phyloP scores from a whole-genome alignment of 2,329 filamentous ascomycete genomes.

The Aspergillus thermomutatus region DNA sequence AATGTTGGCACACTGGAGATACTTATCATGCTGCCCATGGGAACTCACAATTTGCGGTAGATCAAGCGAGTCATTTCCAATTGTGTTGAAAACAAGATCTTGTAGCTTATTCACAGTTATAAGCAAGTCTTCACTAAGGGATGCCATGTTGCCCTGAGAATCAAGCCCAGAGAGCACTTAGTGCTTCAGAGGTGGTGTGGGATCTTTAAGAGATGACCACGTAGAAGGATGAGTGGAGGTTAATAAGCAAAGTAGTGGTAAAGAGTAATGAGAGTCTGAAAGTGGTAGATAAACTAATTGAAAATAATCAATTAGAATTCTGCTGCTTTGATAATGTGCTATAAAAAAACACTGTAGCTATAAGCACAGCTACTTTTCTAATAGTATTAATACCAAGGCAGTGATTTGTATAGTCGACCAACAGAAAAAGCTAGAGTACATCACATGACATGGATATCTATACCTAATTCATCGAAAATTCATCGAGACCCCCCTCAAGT shows the following conservation, averaged over 20 bases:
- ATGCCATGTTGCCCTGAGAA: constrained; percentile 65
- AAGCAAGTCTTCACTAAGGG: constrained; percentile 92
- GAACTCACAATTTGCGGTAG: constrained; percentile 89
- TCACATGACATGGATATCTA: background rate
- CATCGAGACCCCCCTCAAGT: background rate
- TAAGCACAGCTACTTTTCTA: background rate
- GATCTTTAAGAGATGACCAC: background rate
- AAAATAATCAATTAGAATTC: background rate
- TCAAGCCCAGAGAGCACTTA: background rate
- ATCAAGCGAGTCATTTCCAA: constrained; percentile 96
- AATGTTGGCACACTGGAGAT: background rate
- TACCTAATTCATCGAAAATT: background rate
- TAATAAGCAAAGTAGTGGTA: background rate
- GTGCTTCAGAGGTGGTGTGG: background rate
- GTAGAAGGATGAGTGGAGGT: background rate
- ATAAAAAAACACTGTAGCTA: background rate
- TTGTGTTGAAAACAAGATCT: constrained; percentile 98
- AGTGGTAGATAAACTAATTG: background rate
- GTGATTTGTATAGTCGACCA: background rate
- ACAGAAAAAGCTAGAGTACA: background rate
- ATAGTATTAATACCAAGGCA: background rate
- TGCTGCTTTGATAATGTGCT: background rate
- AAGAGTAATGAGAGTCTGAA: background rate
- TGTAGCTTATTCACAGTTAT: constrained; percentile 97
- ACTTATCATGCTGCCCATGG: background rate